Evolutionary conservation across 352 stramenopile species (phyloP).

Genomic region (Detonula confervacea): DNA sequence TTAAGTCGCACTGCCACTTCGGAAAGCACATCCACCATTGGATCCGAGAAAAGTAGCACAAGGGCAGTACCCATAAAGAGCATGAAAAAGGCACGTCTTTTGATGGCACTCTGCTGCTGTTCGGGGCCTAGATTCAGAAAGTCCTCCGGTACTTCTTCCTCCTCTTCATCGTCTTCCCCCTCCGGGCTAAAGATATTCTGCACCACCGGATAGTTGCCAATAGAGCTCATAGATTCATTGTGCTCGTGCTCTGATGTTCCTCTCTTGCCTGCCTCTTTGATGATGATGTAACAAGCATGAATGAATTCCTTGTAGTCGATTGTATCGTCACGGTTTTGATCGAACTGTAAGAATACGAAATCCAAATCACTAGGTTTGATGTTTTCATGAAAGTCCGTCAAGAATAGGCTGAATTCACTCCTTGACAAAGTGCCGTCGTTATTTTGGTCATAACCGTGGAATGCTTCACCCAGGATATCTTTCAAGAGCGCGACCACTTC

Average conservation of each 20-base stretch:
- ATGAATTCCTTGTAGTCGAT: slow-evolving; percentile 96
- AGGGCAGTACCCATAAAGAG: slow-evolving; percentile 93
- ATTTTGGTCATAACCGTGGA: slow-evolving; percentile 93
- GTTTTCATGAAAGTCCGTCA: slow-evolving; percentile 93
- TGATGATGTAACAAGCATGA: slow-evolving; percentile 88
- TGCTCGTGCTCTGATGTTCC: not conserved
- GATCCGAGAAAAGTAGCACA: slow-evolving; percentile 93
- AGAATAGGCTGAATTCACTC: slow-evolving; percentile 91
- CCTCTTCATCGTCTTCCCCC: slow-evolving; percentile 88
- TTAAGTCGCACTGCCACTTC: slow-evolving; percentile 90
- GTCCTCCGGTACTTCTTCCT: slow-evolving; percentile 94
- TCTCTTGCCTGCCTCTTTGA: slow-evolving; percentile 32
- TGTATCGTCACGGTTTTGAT: slow-evolving; percentile 90
- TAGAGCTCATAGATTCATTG: slow-evolving; percentile 10
- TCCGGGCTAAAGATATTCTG: slow-evolving; percentile 72
- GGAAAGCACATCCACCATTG: slow-evolving; percentile 97
- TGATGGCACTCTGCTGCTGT: slow-evolving; percentile 96
- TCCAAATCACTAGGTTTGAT: slow-evolving; percentile 87
- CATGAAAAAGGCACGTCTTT: slow-evolving; percentile 92
- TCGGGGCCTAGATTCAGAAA: slow-evolving; percentile 91
- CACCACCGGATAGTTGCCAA: not conserved
- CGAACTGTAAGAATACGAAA: slow-evolving; percentile 89
- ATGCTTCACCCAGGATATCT: slow-evolving; percentile 92
- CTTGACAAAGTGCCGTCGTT: slow-evolving; percentile 89
- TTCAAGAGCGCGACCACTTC: slow-evolving; percentile 85